Evolutionary conservation across 345 rosid genomes (phyloP), one percentile per base, ranked within the genome.

Genomic region (Capsella bursapastoris): DNA sequence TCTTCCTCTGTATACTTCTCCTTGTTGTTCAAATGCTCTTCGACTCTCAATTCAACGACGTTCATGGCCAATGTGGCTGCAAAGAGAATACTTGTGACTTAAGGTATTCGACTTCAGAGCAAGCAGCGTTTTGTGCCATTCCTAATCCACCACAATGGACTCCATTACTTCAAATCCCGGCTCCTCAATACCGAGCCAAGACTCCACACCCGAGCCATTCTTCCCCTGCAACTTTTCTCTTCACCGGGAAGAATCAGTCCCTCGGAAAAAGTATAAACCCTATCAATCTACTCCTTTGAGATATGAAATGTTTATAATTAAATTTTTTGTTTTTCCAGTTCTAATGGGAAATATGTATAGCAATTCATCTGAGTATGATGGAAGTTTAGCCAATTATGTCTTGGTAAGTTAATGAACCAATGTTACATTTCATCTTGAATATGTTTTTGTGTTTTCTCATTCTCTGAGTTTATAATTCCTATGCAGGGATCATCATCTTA

Each of bases 81-180:
- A 14, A 89, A 27, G 85, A 79, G 78, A 73, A 74, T 64, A 79
- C 73, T 48, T 95, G 99, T 64, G 93, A 89, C 62, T 9, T 89
- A 73, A 61, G 85, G 75, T 84, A 83, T 73, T 95, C 97, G 0
- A 64, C 71, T 66, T 0, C 61, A 35, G 82, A 71, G 68, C 96
- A 96, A 85, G 90, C 70, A 47, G 50, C 14, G 38, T 71, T 67
- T 71, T 92, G 98, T 75, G 64, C 88, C 16, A 75, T 92, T 77
- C 81, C 78, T 34, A 74, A 41, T 49, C 98, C 98, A 29, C 81
- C 85, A 3, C 61, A 79, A 32, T 92, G 98, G 97, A 93, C 99
- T 47, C 90, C 95, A 2, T 16, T 92, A 48, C 82, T 92, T n/a
- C 98, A 92, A 75, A 73, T 90, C 38, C 98, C 99, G 2, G 83